Base-by-base conservation (phyloP, 2,329 filamentous ascomycete genomes). In the Stachybotrys echinatus region DNA sequence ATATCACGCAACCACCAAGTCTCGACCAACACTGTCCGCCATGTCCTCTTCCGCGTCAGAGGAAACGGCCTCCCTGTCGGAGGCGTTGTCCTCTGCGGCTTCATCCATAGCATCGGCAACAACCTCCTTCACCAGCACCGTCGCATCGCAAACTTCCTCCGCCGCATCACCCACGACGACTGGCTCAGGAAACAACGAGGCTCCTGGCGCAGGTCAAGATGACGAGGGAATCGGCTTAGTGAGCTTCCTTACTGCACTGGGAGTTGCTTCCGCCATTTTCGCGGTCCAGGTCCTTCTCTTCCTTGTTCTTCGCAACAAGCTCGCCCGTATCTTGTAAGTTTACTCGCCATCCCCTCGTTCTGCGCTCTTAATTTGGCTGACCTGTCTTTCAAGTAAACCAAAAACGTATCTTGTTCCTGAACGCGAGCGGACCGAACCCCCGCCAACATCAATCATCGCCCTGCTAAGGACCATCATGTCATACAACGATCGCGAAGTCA, bases 331-430 rank as follows among this genome's bases (percentile, higher is more conserved):
- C 53, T 96, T 92, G 87, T 91, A 71, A 62, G 85, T 73, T 5
- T 23, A 12, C 8, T 18, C 7, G 8, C 18, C 23, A 12, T 7
- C 19, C 27, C 17, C n/a, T 12, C 23, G 19, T 20, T 20, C 23
- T 18, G 22, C 12, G 5, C 34, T 4, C 17, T 31, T 20, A 31
- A 12, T 12, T 37, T 40, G 10, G 20, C 22, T 45, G 39, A 27
- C 27, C 40, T 42, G 7, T 31, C 40, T 50, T 23, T 12, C 39
- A 21, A 90, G 86, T 62, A 89, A 89, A 72, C 87, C 89, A 2
- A 85, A 90, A 66, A 92, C 90, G 5, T 95, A 89, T 58, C 80
- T 95, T 1, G 91, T 95, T 0, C 88, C 90, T 6, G 87, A 94
- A 68, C 83, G 87, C 62, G 88, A 95, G 71, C 83, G 90, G 58